phyloP scores from a whole-genome alignment of 306 rosid species.

The Dalbergia cochinchinensis region DNA sequence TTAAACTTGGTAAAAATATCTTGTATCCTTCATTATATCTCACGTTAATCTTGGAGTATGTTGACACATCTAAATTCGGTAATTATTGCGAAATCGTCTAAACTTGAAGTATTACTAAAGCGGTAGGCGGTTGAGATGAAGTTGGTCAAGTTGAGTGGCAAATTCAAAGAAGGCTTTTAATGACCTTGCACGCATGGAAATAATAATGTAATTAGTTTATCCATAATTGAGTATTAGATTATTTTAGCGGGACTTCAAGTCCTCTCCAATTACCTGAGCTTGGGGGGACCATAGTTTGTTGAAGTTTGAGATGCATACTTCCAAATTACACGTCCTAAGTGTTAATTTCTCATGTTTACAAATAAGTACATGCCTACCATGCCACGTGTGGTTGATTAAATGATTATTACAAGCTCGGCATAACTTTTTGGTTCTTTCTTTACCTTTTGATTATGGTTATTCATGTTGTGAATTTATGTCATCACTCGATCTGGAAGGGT shows the following conservation, averaged over 20 bases:
- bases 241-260: too few relatives aligned
- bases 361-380: conserved; percentile 7
- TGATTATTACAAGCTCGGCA: too few relatives aligned
- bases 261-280: neutral
- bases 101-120: neutral
- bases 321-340: conserved; percentile 19
- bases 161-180: conserved; percentile 7
- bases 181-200: neutral
- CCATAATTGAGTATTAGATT: neutral
- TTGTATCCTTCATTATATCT: neutral
- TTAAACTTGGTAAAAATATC: too few relatives aligned
- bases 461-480: too few relatives aligned
- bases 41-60: neutral
- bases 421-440: too few relatives aligned
- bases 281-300: neutral
- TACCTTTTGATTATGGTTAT: too few relatives aligned
- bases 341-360: neutral
- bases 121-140: neutral
- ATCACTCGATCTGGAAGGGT: too few relatives aligned
- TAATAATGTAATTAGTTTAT: conserved; percentile 25
- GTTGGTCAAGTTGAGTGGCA: neutral
- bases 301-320: conserved; percentile 23
- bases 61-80: neutral
- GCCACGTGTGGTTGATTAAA: neutral
- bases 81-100: neutral